These are phyloP conservation scores for Eutreptiella sp. DNA, from an alignment of 208 protist genomes.

Conservation along the genomic window DNA sequence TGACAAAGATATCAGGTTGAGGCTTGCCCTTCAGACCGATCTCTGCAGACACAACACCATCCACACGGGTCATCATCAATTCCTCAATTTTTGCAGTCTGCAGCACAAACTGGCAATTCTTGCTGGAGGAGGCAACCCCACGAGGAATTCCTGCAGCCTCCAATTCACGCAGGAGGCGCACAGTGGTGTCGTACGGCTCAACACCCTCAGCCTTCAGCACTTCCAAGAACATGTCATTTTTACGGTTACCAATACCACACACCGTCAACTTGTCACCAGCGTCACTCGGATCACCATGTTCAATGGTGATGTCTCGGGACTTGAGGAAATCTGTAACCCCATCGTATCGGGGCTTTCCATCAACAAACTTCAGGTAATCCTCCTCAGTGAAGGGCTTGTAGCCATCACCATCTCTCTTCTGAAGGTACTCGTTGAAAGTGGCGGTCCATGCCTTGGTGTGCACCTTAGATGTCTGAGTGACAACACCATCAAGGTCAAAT, in stretches of 20 bases:
- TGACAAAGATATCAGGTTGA: slow-evolving; percentile 25
- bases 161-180: not conserved
- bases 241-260: slow-evolving; percentile 20
- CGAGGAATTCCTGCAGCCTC: slow-evolving; percentile 3
- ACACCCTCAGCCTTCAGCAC: slow-evolving; percentile 17
- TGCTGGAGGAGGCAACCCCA: slow-evolving; percentile 20
- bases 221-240: slow-evolving; percentile 15
- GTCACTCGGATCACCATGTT: slow-evolving; percentile 1
- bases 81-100: not conserved
- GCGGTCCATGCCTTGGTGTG: slow-evolving; percentile 26
- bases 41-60: slow-evolving; percentile 24
- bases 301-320: not conserved
- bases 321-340: slow-evolving; percentile 11
- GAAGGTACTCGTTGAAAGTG: slow-evolving; percentile 24
- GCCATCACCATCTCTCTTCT: slow-evolving; percentile 4
- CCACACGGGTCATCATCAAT: slow-evolving; percentile 14
- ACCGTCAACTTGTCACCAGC: slow-evolving; percentile 6
- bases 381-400: slow-evolving; percentile 2
- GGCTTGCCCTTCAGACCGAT: slow-evolving; percentile 25
- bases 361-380: slow-evolving; percentile 26
- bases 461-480: slow-evolving; percentile 22
- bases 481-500: slow-evolving; percentile 27
- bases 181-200: slow-evolving; percentile 16
- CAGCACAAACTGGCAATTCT: slow-evolving; percentile 20
- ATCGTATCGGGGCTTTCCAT: slow-evolving; percentile 26